Evolutionary conservation across 2,329 filamentous ascomycete genomes (phyloP).

Genomic region (Teratosphaeria zuluensis): DNA sequence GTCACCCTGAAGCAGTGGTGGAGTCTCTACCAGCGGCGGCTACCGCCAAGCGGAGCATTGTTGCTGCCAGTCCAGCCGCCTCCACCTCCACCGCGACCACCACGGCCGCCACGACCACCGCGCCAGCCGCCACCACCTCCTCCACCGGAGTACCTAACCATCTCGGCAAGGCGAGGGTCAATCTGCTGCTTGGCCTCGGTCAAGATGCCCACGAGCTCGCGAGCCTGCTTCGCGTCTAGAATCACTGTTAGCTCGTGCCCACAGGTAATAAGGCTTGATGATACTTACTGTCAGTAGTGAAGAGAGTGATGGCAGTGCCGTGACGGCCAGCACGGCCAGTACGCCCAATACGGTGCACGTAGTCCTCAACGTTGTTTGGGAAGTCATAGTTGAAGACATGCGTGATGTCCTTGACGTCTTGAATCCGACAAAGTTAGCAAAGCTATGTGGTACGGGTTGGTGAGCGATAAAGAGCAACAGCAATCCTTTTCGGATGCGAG

Average conservation of each 20-base stretch:
- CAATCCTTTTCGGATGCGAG: constrained; percentile 45
- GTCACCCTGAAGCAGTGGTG: not conserved
- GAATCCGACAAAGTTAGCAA: constrained; percentile 41
- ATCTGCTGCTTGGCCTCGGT: constrained; percentile 97
- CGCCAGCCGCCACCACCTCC: constrained; percentile 59
- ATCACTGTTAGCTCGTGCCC: constrained; percentile 21
- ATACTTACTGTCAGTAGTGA: constrained; percentile 95
- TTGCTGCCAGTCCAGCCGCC: constrained; percentile 48
- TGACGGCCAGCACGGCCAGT: constrained; percentile 69
- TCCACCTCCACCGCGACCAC: constrained; percentile 38
- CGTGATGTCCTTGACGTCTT: constrained; percentile 99
- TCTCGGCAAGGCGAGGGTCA: constrained; percentile 89
- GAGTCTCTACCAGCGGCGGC: constrained; percentile 43
- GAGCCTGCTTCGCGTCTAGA: constrained; percentile 55
- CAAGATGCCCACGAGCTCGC: constrained; percentile 87
- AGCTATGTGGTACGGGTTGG: constrained; percentile 55
- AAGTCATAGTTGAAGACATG: constrained; percentile 99
- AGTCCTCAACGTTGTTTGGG: constrained; percentile 78
- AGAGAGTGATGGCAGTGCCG: constrained; percentile 95
- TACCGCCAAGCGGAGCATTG: constrained; percentile 47
- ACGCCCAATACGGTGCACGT: constrained; percentile 60
- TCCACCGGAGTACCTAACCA: constrained; percentile 84
- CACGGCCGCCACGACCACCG: constrained; percentile 55
- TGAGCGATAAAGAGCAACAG: constrained; percentile 34
- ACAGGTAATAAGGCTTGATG: constrained; percentile 2